Conservation (phyloP, 441 rosid genomes). For the Jatropha multifida region DNA sequence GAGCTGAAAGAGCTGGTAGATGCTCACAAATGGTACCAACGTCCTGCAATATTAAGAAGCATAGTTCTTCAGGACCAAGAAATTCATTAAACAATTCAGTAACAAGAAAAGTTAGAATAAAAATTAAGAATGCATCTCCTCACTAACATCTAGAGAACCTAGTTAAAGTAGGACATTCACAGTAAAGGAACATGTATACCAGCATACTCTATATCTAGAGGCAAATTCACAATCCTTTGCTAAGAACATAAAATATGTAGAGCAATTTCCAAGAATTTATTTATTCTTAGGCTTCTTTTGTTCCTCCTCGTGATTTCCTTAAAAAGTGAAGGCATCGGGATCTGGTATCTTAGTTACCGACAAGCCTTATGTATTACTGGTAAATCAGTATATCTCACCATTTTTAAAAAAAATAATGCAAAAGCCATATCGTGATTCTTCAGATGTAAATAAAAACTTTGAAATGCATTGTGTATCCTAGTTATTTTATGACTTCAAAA, state of each 20-base stretch:
- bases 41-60: constrained; percentile 47
- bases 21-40: constrained; percentile 64
- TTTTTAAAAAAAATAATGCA: neutral
- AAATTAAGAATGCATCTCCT: neutral
- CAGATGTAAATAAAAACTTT: neutral
- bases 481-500: neutral
- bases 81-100: constrained; percentile 2
- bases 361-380: neutral
- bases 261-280: neutral
- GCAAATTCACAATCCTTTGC: neutral
- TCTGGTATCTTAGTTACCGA: neutral
- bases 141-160: neutral
- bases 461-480: neutral
- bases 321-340: neutral
- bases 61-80: constrained; percentile 12
- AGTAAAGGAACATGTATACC: neutral
- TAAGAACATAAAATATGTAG: neutral
- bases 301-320: neutral
- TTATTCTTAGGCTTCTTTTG: neutral
- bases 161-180: neutral
- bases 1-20: constrained; percentile 56
- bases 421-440: neutral
- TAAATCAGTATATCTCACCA: neutral
- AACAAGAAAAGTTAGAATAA: neutral
- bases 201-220: no score